phyloP scores from a whole-genome alignment of 2,329 filamentous ascomycete genomes.

The Talaromyces marneffei region DNA sequence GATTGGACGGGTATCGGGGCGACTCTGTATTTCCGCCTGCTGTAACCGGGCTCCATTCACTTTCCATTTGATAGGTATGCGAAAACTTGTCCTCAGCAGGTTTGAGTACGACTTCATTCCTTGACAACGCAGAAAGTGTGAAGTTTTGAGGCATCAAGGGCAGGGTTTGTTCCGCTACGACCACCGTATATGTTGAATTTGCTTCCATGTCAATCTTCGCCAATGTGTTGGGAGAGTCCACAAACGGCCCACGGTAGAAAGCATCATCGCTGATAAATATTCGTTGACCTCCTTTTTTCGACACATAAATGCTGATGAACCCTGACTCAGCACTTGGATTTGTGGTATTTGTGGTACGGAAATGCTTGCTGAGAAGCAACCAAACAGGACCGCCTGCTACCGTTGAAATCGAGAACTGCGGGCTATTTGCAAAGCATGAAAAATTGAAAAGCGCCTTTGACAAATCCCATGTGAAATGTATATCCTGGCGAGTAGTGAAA shows the following conservation, averaged over 20 bases:
- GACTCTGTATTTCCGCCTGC: slow-evolving; percentile 80
- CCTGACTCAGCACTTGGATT: slow-evolving; percentile 50
- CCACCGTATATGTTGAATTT: slow-evolving; percentile 53
- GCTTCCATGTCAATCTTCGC: slow-evolving; percentile 63
- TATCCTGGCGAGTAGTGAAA: slow-evolving; percentile 75
- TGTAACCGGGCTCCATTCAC: slow-evolving; percentile 70
- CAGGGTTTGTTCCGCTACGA: slow-evolving; percentile 73
- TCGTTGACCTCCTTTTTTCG: slow-evolving; percentile 62
- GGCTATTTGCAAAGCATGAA: slow-evolving; percentile 65
- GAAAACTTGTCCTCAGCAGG: slow-evolving; percentile 58
- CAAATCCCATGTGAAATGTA: slow-evolving; percentile 83
- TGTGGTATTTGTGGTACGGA: slow-evolving; percentile 59
- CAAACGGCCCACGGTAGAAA: slow-evolving; percentile 72
- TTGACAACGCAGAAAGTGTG: slow-evolving; percentile 76
- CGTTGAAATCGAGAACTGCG: slow-evolving; percentile 54
- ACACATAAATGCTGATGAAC: slow-evolving; percentile 83
- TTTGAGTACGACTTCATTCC: slow-evolving; percentile 54
- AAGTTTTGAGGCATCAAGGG: slow-evolving; percentile 72
- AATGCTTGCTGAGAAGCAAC: slow-evolving; percentile 82
- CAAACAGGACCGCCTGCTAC: slow-evolving; percentile 61
- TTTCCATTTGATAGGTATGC: slow-evolving; percentile 53
- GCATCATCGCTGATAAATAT: slow-evolving; percentile 69
- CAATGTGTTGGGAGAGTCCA: slow-evolving; percentile 89
- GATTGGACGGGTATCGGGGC: slow-evolving; percentile 73
- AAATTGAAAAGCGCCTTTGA: slow-evolving; percentile 51